These are phyloP conservation scores for Bifiguratus adelaidae DNA, from an alignment of 192 early-diverging fungal species.

Conservation along the genomic window DNA sequence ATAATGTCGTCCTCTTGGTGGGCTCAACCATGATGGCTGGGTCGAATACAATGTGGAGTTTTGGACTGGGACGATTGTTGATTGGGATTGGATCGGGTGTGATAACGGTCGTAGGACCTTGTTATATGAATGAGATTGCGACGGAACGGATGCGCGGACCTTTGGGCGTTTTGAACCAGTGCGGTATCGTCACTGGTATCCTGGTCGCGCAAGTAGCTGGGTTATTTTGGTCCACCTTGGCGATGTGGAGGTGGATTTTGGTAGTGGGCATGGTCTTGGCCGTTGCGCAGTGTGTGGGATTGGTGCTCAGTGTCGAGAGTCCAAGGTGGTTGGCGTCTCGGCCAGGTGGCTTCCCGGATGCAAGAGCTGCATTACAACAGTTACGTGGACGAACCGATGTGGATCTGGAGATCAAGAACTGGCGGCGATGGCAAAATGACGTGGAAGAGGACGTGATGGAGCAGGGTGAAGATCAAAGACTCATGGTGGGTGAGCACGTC, in stretches of 20 bases:
- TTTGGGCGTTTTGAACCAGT: conserved; percentile 76
- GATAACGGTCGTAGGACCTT: conserved; percentile 66
- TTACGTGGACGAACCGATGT: conserved; percentile 42
- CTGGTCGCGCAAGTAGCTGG: conserved; percentile 62
- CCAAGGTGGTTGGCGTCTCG: conserved; percentile 55
- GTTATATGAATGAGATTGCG: conserved; percentile 69
- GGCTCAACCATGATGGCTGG: conserved; percentile 54
- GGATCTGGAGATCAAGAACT: conserved; percentile 37
- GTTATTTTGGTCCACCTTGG: conserved; percentile 42
- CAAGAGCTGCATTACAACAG: conserved; percentile 37
- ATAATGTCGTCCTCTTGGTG: conserved; percentile 49
- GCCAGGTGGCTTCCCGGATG: conserved; percentile 30
- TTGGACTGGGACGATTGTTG: conserved; percentile 58
- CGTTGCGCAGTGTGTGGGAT: conserved; percentile 49
- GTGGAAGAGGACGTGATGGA: too few species aligned
- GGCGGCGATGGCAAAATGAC: conserved; percentile 21
- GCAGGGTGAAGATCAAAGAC: conserved; percentile 11
- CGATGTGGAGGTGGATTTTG: conserved; percentile 68
- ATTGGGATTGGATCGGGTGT: conserved; percentile 71
- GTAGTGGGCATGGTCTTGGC: conserved; percentile 42
- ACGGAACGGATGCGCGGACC: conserved; percentile 58
- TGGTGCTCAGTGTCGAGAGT: conserved; percentile 72
- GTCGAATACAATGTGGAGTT: conserved; percentile 29
- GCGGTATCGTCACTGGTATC: conserved; percentile 75
- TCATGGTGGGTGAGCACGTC: neutral